Percentiles rank a stretch among this genome's conserved stretches.
Conservation (phyloP, 177 flowering plant genomes). For the Telopea speciosissima region DNA sequence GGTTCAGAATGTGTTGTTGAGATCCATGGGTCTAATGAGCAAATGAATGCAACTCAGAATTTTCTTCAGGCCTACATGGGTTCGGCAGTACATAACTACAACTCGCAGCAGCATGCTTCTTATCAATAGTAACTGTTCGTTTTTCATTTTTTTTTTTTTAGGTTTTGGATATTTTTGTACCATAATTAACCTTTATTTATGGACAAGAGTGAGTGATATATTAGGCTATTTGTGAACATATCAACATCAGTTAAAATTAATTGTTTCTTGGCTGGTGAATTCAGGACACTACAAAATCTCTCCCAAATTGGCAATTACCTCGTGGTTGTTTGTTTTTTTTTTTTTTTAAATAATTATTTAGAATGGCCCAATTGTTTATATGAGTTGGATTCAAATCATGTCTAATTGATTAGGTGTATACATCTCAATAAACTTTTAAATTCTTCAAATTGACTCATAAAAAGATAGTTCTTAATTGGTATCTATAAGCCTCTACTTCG, state of each 20-base stretch:
- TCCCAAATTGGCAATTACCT: too few species aligned
- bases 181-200: not conserved
- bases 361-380: too few species aligned
- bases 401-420: too few species aligned
- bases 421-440: too few species aligned
- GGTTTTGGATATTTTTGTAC: not conserved
- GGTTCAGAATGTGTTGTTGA: constrained; percentile 36
- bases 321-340: too few species aligned
- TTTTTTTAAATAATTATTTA: too few species aligned
- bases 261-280: too few species aligned
- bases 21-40: constrained; percentile 42
- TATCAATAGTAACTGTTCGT: not conserved
- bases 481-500: too few species aligned
- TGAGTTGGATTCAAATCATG: too few species aligned
- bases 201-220: not conserved
- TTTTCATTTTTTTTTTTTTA: not conserved
- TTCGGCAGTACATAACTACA: constrained; percentile 14
- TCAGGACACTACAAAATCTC: too few species aligned
- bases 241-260: not conserved
- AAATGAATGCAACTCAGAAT: constrained; percentile 29
- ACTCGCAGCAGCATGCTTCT: not conserved
- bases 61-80: constrained; percentile 28
- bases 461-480: too few species aligned
- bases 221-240: not conserved
- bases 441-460: too few species aligned